Percentiles rank a stretch among this genome's conserved stretches.
phyloP scores from a whole-genome alignment of 345 rosid species.

The Corymbia maculata region DNA sequence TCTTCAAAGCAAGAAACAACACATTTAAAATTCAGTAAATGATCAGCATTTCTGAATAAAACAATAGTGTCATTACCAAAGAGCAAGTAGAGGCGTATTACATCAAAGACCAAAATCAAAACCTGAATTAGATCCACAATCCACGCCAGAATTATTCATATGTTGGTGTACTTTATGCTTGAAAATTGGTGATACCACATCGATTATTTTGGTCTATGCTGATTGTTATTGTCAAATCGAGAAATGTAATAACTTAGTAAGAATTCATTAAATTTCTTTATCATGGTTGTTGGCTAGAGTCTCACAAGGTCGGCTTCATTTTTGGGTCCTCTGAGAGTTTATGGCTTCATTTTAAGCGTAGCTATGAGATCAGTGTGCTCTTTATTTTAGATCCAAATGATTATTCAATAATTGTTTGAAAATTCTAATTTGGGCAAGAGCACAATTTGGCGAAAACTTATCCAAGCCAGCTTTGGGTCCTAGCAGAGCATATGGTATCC shows the following conservation, averaged over 20 bases:
- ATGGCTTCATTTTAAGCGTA: neutral
- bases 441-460: neutral
- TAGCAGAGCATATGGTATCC: neutral
- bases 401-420: neutral
- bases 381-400: neutral
- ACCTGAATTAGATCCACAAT: neutral
- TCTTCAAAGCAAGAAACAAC: neutral
- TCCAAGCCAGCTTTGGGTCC: neutral
- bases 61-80: neutral
- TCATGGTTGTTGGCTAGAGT: neutral
- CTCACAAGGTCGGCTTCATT: neutral
- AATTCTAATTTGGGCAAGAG: neutral
- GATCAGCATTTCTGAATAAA: neutral
- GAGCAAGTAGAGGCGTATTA: neutral
- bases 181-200: neutral
- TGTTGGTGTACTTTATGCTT: neutral
- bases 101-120: neutral
- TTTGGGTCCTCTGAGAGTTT: neutral
- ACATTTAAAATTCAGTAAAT: neutral
- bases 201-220: neutral
- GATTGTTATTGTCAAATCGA: neutral
- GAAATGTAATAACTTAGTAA: neutral
- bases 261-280: neutral
- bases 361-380: neutral
- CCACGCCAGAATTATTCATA: neutral